phyloP scores from a whole-genome alignment of 768 basidiomycete species.

The Brasilioporus rufonigricans region DNA sequence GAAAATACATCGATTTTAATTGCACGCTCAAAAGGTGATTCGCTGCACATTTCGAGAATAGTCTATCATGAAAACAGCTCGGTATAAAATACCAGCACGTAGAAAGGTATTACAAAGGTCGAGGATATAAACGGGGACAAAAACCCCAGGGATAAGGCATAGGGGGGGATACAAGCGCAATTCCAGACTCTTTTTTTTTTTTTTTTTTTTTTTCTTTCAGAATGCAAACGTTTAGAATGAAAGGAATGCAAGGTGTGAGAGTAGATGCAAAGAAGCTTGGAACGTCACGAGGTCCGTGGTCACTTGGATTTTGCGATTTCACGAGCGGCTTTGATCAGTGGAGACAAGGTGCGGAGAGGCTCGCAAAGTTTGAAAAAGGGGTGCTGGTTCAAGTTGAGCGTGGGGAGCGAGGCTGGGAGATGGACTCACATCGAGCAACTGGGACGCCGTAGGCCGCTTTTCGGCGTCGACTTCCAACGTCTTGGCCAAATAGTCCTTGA shows the following conservation, averaged over 20 bases:
- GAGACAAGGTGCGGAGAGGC: conserved; percentile 80
- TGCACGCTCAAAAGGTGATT: conserved; percentile 10
- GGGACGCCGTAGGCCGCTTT: conserved; percentile 83
- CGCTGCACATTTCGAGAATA: conserved; percentile 18
- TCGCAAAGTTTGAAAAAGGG: conserved; percentile 88
- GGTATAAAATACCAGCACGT: conserved; percentile 14
- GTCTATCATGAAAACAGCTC: conserved; percentile 22
- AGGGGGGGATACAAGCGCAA: conserved; percentile 12
- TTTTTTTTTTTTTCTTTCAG: background rate
- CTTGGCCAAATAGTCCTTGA: conserved; percentile 86
- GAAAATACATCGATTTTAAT: conserved; percentile 10
- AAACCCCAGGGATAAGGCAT: conserved; percentile 10
- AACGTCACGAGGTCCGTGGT: background rate
- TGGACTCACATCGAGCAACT: conserved; percentile 66
- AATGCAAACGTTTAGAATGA: conserved; percentile 13
- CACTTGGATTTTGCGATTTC: conserved; percentile 71
- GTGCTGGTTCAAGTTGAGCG: conserved; percentile 47
- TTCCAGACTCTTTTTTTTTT: conserved; percentile 12
- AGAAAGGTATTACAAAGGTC: conserved; percentile 31
- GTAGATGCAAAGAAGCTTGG: conserved; percentile 16
- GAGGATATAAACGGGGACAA: conserved; percentile 25
- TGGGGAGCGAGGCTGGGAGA: background rate
- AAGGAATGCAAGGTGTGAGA: conserved; percentile 18
- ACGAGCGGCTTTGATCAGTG: conserved; percentile 89
- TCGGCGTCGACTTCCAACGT: conserved; percentile 94